A percentile compares a stretch with the other conserved stretches of the same genome.
phyloP scores from a whole-genome alignment of 768 basidiomycete genomes.

The Pholiota conissans region DNA sequence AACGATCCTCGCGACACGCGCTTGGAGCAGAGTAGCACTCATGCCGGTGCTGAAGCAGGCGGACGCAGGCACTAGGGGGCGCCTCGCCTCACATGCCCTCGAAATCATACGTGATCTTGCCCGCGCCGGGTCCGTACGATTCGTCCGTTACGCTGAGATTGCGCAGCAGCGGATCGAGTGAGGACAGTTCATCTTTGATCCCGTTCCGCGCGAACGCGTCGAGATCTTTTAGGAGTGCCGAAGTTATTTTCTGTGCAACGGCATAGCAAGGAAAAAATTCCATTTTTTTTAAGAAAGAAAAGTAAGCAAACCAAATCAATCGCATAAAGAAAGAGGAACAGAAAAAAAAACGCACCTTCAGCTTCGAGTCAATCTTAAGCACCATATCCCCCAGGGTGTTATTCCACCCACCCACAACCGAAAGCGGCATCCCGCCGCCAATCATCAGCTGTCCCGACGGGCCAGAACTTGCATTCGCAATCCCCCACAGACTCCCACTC shows the following conservation, averaged over 20 bases:
- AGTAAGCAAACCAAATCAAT: too few relatives aligned
- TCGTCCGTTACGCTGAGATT: conserved; percentile 46
- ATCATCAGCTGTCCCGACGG: conserved; percentile 25
- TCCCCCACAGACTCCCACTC: conserved; percentile 69
- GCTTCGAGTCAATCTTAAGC: conserved; percentile 77
- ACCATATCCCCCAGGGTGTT: conserved; percentile 69
- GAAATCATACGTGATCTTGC: conserved; percentile 30
- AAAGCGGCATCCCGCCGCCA: conserved; percentile 33
- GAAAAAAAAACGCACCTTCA: conserved; percentile 84
- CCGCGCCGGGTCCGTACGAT: conserved; percentile 18
- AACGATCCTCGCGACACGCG: neutral
- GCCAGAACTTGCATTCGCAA: conserved; percentile 51
- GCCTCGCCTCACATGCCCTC: conserved; percentile 26
- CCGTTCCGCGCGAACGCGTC: conserved; percentile 78
- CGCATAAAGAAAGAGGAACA: too few relatives aligned
- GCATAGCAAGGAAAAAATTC: too few relatives aligned
- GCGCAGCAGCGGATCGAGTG: conserved; percentile 74
- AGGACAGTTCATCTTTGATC: conserved; percentile 82
- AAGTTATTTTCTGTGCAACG: conserved; percentile 93
- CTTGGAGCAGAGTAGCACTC: too few relatives aligned
- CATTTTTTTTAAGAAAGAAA: too few relatives aligned
- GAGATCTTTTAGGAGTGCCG: conserved; percentile 76
- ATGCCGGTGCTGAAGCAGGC: too few relatives aligned
- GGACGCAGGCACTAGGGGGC: neutral
- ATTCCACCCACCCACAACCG: conserved; percentile 60